Percentiles rank a stretch among this genome's conserved stretches.
Conservation (phyloP, 2,329 filamentous ascomycete species). For the Fusarium stilboides region DNA sequence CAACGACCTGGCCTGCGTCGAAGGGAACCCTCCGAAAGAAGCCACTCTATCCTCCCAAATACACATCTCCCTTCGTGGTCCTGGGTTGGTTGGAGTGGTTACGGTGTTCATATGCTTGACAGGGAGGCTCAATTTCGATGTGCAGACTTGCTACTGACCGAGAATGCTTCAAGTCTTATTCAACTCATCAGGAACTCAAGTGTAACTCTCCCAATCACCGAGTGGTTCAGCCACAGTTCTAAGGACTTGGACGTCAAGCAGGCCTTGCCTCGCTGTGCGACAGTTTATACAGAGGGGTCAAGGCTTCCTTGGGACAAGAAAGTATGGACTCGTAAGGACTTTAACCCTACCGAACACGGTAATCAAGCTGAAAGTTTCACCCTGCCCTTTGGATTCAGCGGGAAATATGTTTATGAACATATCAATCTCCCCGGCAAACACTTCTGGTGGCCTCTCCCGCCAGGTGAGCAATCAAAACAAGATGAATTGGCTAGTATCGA, state of each 20-base stretch:
- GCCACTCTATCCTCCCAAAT: background rate
- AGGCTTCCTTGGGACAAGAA: background rate
- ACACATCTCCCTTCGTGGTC: constrained; percentile 7
- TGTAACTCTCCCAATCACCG: background rate
- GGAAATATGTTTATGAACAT: background rate
- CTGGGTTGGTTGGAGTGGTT: background rate
- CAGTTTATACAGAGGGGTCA: background rate
- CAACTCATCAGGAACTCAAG: background rate
- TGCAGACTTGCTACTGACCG: background rate
- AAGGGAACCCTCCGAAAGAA: background rate
- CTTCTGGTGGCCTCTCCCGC: background rate
- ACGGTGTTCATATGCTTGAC: background rate
- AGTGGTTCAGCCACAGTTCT: background rate
- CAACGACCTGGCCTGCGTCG: background rate
- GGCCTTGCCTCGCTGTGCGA: background rate
- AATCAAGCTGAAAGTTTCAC: background rate
- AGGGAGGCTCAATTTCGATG: constrained; percentile 1
- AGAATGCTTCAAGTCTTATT: background rate
- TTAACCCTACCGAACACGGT: background rate
- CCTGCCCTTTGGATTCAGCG: background rate
- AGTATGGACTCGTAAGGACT: background rate
- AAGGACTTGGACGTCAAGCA: background rate
- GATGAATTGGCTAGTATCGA: too few species aligned
- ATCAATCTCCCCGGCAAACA: background rate
- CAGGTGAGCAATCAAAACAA: background rate